These are phyloP conservation scores for Datura wrightii DNA, from an alignment of 257 asterid genomes.

Conservation along the genomic window DNA sequence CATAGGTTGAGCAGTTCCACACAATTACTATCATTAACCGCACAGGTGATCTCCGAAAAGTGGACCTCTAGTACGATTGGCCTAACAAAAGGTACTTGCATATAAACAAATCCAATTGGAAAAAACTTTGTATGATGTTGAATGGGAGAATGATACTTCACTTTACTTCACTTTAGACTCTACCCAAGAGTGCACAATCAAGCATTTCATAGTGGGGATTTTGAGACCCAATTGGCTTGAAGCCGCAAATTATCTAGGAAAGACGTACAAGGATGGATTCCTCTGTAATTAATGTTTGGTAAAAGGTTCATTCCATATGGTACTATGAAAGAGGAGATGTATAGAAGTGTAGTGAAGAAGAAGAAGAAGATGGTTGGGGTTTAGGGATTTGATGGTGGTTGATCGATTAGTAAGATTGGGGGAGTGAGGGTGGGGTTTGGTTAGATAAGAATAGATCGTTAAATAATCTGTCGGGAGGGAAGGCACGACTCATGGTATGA, in stretches of 20 bases:
- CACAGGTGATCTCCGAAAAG: slow-evolving; percentile 60
- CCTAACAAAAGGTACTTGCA: slow-evolving; percentile 85
- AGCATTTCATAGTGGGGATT: slow-evolving; percentile 65
- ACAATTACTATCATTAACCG: slow-evolving; percentile 63
- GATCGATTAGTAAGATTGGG: too few species aligned
- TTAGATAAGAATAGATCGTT: too few species aligned
- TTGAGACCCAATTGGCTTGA: slow-evolving; percentile 85
- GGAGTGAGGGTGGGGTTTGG: too few species aligned
- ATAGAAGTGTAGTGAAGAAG: too few species aligned
- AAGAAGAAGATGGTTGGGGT: too few species aligned
- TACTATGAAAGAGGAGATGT: slow-evolving; percentile 51
- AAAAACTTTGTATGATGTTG: slow-evolving; percentile 54
- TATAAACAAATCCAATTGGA: slow-evolving; percentile 74
- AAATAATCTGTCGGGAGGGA: too few species aligned
- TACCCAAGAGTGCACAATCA: slow-evolving; percentile 48
- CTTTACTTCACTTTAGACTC: slow-evolving; percentile 55
- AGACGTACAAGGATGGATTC: slow-evolving; percentile 59
- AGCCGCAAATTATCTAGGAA: slow-evolving; percentile 78
- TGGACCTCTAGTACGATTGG: slow-evolving; percentile 93
- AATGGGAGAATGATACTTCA: slow-evolving; percentile 79
- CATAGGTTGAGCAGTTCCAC: slow-evolving; percentile 89
- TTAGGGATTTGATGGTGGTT: too few species aligned
- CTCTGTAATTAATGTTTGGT: slow-evolving; percentile 72
- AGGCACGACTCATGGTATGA: too few species aligned
- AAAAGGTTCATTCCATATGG: slow-evolving; percentile 65